Evolutionary conservation across 2,329 filamentous ascomycete genomes (phyloP).

Genomic region (Beauveria australis): DNA sequence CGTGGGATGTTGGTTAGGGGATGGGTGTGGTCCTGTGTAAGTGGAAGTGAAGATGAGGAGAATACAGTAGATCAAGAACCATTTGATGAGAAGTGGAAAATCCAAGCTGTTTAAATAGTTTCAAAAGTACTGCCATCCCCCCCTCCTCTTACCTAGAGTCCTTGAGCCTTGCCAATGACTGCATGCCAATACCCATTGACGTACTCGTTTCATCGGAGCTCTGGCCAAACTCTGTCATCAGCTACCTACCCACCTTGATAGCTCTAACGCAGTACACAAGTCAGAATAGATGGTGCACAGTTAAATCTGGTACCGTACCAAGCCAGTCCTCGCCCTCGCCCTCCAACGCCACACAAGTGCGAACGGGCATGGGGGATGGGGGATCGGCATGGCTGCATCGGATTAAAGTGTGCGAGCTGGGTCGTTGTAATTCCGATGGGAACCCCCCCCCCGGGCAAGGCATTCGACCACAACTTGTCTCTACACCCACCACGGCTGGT

Average conservation of each 20-base stretch:
- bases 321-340: not conserved
- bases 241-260: not conserved
- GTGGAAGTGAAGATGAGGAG: not conserved
- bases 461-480: not conserved
- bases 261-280: not conserved
- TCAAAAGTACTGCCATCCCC: not conserved
- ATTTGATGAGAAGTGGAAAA: not conserved
- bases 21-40: not conserved
- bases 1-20: not conserved
- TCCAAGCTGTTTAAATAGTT: not conserved
- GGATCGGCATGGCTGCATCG: not conserved
- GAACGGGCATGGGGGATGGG: not conserved
- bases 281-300: not conserved
- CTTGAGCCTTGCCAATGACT: not conserved
- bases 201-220: not conserved
- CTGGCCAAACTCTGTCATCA: not conserved
- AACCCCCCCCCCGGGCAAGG: not conserved
- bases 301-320: not conserved
- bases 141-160: not conserved
- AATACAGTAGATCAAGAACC: not conserved
- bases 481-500: too few species aligned
- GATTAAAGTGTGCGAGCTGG: not conserved
- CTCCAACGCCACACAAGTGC: not conserved
- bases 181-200: not conserved
- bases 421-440: slow-evolving; percentile 1